Percentiles rank a stretch among this genome's conserved stretches.
These are phyloP conservation scores for Leucoagaricus sp. DNA, from an alignment of 1,284 basidiomycete species.

Conservation along the genomic window DNA sequence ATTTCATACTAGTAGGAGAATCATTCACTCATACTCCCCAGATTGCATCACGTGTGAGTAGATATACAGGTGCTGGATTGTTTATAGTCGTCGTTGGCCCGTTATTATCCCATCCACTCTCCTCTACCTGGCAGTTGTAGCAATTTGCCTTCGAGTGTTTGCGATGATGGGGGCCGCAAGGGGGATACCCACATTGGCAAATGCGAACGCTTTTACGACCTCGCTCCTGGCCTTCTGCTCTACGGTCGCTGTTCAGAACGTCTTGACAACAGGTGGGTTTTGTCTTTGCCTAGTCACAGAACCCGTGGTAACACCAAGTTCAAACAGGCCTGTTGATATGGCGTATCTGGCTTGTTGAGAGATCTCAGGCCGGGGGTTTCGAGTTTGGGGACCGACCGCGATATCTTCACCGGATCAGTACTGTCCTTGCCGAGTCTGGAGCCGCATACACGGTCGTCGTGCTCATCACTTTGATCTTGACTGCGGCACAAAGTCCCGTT, in stretches of 20 bases:
- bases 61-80: conserved; percentile 5
- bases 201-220: no score
- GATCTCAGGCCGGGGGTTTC: background rate
- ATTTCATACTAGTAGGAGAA: background rate
- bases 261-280: no score
- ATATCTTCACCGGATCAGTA: background rate
- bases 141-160: no score
- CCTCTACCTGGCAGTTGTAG: no score
- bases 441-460: background rate
- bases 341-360: conserved; percentile 1
- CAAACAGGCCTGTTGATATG: background rate
- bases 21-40: background rate
- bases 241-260: no score
- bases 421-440: conserved; percentile 3
- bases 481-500: background rate
- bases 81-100: no score
- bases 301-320: no score
- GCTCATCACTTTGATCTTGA: background rate
- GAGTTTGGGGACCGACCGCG: background rate
- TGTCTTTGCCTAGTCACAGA: background rate
- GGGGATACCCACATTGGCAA: no score
- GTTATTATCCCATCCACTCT: background rate
- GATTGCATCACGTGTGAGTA: background rate
- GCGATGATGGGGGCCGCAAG: background rate
- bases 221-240: no score